Base-by-base conservation (phyloP, 208 protist genomes). In the Naegleria lovaniensis region DNA sequence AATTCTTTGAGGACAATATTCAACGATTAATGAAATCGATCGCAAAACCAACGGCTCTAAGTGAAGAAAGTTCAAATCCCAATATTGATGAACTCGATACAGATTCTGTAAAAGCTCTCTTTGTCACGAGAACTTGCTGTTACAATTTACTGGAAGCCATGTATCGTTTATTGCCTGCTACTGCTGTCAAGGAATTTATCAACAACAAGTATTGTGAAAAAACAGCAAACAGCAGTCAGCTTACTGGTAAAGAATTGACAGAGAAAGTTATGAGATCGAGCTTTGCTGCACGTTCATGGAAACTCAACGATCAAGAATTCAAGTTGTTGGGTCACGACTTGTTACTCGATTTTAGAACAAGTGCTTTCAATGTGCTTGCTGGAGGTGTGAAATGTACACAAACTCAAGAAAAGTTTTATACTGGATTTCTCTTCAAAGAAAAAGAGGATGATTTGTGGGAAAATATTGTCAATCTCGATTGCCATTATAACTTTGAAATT, bases 231-330 rank as follows among this genome's bases (percentile, higher is more conserved):
- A 88, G 36, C 16, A 52, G 87, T 85, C 36, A 25, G n/a, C 0
- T 36, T 5, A 94, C 94, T 25, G 96, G 96, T 0, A 97, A 95
- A 29, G 96, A 98, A 91, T 90, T 98, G 0, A 97, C 95, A 1
- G 88, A 94, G 22, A 93, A 92, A 41, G 83, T 98, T 19, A 96
- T 97, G 91, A 92, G 96, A 84, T 89, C 93, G 36, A 94, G 94
- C 16, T 90, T 94, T 75, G 39, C 15, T 88, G 92, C 92, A 43
- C 90, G 83, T 92, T 92, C 29, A 90, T 92, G 87, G 38, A 84
- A 43, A 75, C 76, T 25, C 39, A 58, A 15, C 6, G 85, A 76
- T 15, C 4, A 41, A 40, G 84, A 83, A 22, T 33, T 55, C 3
- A 87, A 55, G 16, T 0, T 87, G 9, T n/a, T 88, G 6, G 67